Evolutionary conservation across 352 stramenopile genomes (phyloP), one percentile per base, ranked within the genome.

Genomic region (Pythium sp.): DNA sequence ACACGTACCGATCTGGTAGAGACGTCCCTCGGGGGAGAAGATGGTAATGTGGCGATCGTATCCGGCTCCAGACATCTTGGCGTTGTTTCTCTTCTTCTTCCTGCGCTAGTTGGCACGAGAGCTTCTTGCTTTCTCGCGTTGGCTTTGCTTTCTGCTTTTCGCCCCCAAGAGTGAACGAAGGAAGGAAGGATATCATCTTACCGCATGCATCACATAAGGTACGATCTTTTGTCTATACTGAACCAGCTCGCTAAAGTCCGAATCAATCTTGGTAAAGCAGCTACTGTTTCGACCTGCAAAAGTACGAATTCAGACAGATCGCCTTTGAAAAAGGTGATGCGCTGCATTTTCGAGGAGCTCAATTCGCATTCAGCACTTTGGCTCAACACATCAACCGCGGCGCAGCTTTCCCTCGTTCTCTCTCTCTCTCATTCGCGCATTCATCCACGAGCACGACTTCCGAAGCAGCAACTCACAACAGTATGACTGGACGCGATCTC

Each of bases 11-110:
- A 98, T 99, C 86, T 99, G 98, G 79, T 99, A 99, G 54, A 99
- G 89, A 26, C 97, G 89, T 51, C 98, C 98, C 76, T 99, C 96
- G 11, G 98, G 97, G 65, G 95, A 99, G 81, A 99, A 99, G 77
- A 99, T 99, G 55, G 97, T 99, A 78, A 99, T 94, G 78, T 96
- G 84, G 73, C 90, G 84, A 71, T 97, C 90, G 78, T 97, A 97
- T 90, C 86, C 89, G 77, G 92, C 87, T 75, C 87, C 84, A 70
- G 90, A 72, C 89, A 96, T 96, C 69, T 59, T 78, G 66, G 15
- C 20, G 8, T 26, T 36, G 43, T 34, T 62, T 54, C 47, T 54
- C 20, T 26, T 36, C 32, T 32, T 41, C 55, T 61, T 60, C 55
- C 22, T 34, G 55, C 55, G 55, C 8, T 41, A 30, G 54, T 30